Evolutionary conservation across 2,329 filamentous ascomycete genomes (phyloP).

Genomic region (Alternaria triticina): DNA sequence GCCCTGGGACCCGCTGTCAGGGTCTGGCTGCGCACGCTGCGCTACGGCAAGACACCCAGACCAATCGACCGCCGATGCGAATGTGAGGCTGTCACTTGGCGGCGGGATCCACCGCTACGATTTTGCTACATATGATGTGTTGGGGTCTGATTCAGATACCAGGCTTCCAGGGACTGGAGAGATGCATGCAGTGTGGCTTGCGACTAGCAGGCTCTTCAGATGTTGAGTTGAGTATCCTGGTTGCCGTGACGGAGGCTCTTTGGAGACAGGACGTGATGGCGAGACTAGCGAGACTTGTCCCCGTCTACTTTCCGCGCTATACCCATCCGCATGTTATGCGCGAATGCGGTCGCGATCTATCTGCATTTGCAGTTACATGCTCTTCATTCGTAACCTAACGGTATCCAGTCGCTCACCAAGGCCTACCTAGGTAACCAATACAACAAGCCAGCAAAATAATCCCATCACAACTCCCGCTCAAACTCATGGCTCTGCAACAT

Average conservation of each 20-base stretch:
- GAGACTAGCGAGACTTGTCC: not conserved
- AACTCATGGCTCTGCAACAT: not conserved
- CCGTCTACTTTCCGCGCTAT: not conserved
- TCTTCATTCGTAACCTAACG: not conserved
- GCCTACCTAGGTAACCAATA: not conserved
- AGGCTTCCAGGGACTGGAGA: not conserved
- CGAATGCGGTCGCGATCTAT: not conserved
- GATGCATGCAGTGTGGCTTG: not conserved
- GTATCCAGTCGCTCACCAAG: not conserved
- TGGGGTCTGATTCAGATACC: not conserved
- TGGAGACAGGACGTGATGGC: not conserved
- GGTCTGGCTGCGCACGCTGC: not conserved
- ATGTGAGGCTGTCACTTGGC: not conserved
- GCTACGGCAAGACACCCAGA: not conserved
- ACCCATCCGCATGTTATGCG: not conserved
- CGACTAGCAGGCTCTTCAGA: not conserved
- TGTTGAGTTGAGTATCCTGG: not conserved
- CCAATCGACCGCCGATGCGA: not conserved
- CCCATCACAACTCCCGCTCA: not conserved
- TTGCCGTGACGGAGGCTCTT: not conserved
- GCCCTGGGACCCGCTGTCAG: not conserved
- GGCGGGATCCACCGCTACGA: not conserved
- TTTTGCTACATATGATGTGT: not conserved
- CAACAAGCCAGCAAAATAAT: not conserved
- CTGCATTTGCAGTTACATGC: not conserved